Base-by-base conservation (phyloP, 495 filamentous ascomycete genomes). In the Filosporella fistucella region DNA sequence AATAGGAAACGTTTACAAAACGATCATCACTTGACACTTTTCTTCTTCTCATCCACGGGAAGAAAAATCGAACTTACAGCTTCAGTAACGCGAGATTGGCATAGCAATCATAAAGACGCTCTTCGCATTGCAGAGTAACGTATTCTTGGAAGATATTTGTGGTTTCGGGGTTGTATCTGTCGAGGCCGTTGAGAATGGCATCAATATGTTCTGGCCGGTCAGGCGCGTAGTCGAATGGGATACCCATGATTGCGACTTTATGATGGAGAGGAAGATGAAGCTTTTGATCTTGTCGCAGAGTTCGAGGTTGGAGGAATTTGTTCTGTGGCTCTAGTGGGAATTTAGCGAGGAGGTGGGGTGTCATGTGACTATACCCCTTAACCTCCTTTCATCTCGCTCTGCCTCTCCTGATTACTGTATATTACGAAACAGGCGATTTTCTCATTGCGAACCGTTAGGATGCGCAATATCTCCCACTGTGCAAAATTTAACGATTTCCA, bases 91-190 rank as follows among this genome's bases (percentile, higher is more conserved):
- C 93, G 63, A 96, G 68, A 69, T 97, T 97, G 55, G 94, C 90
- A 66, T 96, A 95, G 71, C 82, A 88, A 71, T 99, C 94, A 66
- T 89, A 91, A 45, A 86, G 88, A 68, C 84, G 78, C 66, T 87
- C 82, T 68, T 97, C 94, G 74, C 94, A 99, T 74, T 99, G 94
- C 65, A 88, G 84, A 55, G 76, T 73, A 30, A 99, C 85, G 64
- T 99, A 97, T 62, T 91, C 88, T 74, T 97, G 91, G 75, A 99
- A 91, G 44, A 91, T 76, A 26, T 77, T 76, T 41, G 93, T 95
- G 18, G 91, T 95, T 69, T 99, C 93, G 33, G 94, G 94, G 69
- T 99, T 99, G 74, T 99, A 99, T 52, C 94, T 77, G 71, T 99
- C 93, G 51, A 99, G 86, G 47, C 94, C 89, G 71, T 85, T 86